Conservation (phyloP, 768 basidiomycete genomes). For the Termitomyces sp. region DNA sequence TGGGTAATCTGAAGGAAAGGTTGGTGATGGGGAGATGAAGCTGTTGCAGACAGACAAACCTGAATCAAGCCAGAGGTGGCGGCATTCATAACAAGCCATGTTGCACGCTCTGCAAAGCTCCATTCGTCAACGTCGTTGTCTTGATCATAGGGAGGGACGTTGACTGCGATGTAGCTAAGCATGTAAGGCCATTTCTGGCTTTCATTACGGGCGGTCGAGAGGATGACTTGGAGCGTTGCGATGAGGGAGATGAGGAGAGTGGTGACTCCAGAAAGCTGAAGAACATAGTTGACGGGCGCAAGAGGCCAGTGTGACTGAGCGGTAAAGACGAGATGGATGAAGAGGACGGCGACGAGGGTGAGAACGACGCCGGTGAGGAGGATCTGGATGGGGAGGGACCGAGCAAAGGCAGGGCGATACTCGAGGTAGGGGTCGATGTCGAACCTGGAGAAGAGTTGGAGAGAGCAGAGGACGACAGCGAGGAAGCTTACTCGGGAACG, state of each 20-base stretch:
- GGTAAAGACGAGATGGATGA: slow-evolving; percentile 92
- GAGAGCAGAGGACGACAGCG: background rate
- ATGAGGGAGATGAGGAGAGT: slow-evolving; percentile 74
- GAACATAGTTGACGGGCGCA: slow-evolving; percentile 84
- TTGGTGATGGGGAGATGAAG: background rate
- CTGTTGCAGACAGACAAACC: slow-evolving; percentile 41
- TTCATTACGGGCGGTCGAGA: slow-evolving; percentile 51
- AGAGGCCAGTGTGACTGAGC: slow-evolving; percentile 95
- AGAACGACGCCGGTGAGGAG: slow-evolving; percentile 80
- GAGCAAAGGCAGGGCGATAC: slow-evolving; percentile 76
- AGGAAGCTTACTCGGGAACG: slow-evolving; percentile 9
- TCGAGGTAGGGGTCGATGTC: slow-evolving; percentile 66
- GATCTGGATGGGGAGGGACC: slow-evolving; percentile 88
- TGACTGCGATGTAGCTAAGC: slow-evolving; percentile 85
- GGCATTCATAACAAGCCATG: slow-evolving; percentile 88
- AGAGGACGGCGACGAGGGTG: slow-evolving; percentile 77
- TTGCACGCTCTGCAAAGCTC: slow-evolving; percentile 57
- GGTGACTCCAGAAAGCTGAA: slow-evolving; percentile 81
- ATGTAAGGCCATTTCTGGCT: slow-evolving; percentile 91
- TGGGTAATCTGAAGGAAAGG: slow-evolving; percentile 72
- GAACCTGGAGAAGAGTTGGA: slow-evolving; percentile 15
- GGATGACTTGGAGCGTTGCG: slow-evolving; percentile 72
- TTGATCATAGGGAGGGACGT: slow-evolving; percentile 54
- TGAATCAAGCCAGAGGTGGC: slow-evolving; percentile 80
- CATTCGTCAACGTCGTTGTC: slow-evolving; percentile 37